These are phyloP conservation scores for Naganishia friedmannii DNA, from an alignment of 768 basidiomycete genomes.

Conservation along the genomic window DNA sequence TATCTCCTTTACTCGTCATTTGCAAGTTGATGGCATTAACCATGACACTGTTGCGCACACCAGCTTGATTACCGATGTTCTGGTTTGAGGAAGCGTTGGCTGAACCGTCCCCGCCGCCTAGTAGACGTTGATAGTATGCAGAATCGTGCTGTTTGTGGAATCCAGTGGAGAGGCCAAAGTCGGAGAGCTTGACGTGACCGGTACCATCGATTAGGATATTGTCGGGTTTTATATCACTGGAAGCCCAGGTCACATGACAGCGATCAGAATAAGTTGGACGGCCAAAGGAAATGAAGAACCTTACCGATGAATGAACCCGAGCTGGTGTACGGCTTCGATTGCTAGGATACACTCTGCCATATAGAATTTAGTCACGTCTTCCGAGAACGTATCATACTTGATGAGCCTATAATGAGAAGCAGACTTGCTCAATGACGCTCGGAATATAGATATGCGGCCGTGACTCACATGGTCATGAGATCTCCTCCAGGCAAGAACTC, in stretches of 20 bases:
- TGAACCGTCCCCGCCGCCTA: slow-evolving; percentile 60
- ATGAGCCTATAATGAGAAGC: slow-evolving; percentile 59
- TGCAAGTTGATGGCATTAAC: slow-evolving; percentile 96
- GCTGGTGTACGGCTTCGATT: slow-evolving; percentile 93
- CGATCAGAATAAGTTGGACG: not conserved
- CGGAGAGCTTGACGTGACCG: slow-evolving; percentile 95
- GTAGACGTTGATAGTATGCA: slow-evolving; percentile 82
- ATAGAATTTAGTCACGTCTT: slow-evolving; percentile 96
- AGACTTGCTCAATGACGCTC: not conserved
- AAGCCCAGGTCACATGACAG: not conserved
- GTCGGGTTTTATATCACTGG: slow-evolving; percentile 96
- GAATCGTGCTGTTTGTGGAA: slow-evolving; percentile 98
- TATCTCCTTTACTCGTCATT: slow-evolving; percentile 76
- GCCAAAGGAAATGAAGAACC: slow-evolving; percentile 38
- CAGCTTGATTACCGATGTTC: slow-evolving; percentile 6
- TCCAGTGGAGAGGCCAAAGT: slow-evolving; percentile 98
- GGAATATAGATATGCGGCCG: not conserved
- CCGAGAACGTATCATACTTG: slow-evolving; percentile 98
- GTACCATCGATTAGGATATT: slow-evolving; percentile 97
- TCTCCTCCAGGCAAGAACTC: slow-evolving; percentile 98
- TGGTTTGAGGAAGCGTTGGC: slow-evolving; percentile 53
- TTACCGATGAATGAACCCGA: slow-evolving; percentile 96
- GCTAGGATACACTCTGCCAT: slow-evolving; percentile 98
- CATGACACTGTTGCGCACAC: slow-evolving; percentile 85
- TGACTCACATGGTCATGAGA: slow-evolving; percentile 83